These are phyloP conservation scores for Claviceps citrina DNA, from an alignment of 2,329 filamentous ascomycete genomes.

Conservation along the genomic window DNA sequence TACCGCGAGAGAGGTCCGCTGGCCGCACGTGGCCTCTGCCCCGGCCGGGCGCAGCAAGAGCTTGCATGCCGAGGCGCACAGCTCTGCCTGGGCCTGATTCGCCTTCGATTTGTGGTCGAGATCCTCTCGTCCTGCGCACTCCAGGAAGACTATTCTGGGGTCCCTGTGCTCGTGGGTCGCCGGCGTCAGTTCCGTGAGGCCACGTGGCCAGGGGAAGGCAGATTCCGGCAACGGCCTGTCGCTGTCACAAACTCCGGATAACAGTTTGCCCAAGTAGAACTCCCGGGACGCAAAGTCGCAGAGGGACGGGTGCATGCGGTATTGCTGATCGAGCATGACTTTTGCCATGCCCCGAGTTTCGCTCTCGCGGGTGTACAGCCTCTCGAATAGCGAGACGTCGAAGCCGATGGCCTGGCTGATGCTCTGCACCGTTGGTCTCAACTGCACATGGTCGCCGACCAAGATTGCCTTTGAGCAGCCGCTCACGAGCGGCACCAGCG, in stretches of 20 bases:
- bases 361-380: conserved; percentile 65
- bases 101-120: too few relatives aligned
- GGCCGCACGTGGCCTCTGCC: too few relatives aligned
- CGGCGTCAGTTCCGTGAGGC: too few relatives aligned
- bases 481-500: conserved; percentile 78
- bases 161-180: too few relatives aligned
- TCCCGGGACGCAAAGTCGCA: conserved; percentile 88
- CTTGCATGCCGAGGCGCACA: too few relatives aligned
- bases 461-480: conserved; percentile 74
- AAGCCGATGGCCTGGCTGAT: conserved; percentile 43
- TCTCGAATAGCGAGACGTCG: conserved; percentile 86
- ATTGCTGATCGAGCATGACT: conserved; percentile 92
- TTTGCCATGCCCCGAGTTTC: too few relatives aligned
- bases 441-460: conserved; percentile 84
- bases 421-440: conserved; percentile 56
- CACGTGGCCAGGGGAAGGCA: too few relatives aligned
- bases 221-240: conserved; percentile 56
- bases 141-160: too few relatives aligned
- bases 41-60: too few relatives aligned
- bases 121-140: too few relatives aligned
- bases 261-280: conserved; percentile 67
- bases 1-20: too few relatives aligned
- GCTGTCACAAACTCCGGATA: conserved; percentile 69
- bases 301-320: conserved; percentile 92
- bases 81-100: too few relatives aligned